Conservation (phyloP, 2,329 filamentous ascomycete genomes). For the Hymenoscyphus occultus region DNA sequence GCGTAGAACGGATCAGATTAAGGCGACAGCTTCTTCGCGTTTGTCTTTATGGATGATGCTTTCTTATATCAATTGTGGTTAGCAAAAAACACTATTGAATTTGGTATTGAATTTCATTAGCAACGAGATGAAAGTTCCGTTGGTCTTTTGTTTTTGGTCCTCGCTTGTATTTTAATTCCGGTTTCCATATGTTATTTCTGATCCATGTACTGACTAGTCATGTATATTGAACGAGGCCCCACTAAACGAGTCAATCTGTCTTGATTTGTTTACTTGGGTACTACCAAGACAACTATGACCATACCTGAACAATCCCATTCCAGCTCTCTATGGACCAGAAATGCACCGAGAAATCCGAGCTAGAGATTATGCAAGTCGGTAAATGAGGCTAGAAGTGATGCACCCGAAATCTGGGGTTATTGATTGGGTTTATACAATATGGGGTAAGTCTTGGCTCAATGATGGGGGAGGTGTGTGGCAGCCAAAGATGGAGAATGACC, state of each 20-base stretch:
- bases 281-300: background rate
- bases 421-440: constrained; percentile 1
- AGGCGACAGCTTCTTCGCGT: background rate
- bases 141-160: background rate
- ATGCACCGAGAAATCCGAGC: background rate
- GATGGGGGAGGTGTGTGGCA: background rate
- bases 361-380: background rate
- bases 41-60: background rate
- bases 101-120: background rate
- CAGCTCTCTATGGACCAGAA: background rate
- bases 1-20: background rate
- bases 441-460: constrained; percentile 2
- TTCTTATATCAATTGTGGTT: background rate
- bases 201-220: background rate
- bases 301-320: background rate
- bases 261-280: background rate
- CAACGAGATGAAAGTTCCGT: background rate
- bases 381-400: background rate
- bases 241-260: background rate
- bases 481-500: background rate
- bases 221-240: background rate
- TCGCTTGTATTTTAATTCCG: background rate
- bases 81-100: background rate
- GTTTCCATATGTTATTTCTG: background rate
- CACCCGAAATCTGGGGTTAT: background rate